Evolutionary conservation across 2,329 filamentous ascomycete species (phyloP).

Genomic region (Exophiala viscosa): DNA sequence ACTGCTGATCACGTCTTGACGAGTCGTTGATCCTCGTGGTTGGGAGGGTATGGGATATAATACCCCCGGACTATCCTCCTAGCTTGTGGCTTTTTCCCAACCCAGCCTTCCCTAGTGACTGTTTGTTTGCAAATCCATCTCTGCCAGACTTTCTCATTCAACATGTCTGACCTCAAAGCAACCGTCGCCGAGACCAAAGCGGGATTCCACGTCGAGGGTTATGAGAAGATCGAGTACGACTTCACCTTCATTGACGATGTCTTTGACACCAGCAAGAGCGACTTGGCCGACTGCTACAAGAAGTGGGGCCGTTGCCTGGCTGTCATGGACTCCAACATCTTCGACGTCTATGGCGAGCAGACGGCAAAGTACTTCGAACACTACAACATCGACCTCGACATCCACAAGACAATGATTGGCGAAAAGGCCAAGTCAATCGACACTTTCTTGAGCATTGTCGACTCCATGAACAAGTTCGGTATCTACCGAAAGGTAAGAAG

Average conservation of each 20-base stretch:
- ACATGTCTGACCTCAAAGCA: constrained; percentile 68
- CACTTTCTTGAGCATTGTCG: constrained; percentile 64
- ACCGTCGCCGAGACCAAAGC: constrained; percentile 59
- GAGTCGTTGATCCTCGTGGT: not conserved
- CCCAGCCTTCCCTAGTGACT: not conserved
- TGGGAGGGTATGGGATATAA: not conserved
- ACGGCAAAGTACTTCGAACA: constrained; percentile 67
- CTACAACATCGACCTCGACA: constrained; percentile 58
- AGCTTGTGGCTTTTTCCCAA: not conserved
- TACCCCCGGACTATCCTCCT: not conserved
- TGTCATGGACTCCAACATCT: constrained; percentile 69
- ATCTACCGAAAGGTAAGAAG: constrained; percentile 58
- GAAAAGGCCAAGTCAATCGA: constrained; percentile 73
- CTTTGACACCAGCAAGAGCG: constrained; percentile 57
- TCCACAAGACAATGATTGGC: constrained; percentile 71
- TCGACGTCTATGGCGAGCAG: constrained; percentile 61
- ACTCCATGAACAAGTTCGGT: constrained; percentile 71
- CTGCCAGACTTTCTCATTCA: constrained; percentile 25
- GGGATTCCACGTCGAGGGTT: constrained; percentile 68
- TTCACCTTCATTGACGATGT: constrained; percentile 69
- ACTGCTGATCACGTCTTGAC: not conserved
- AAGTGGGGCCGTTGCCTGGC: constrained; percentile 64
- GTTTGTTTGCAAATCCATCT: not conserved
- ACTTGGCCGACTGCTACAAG: constrained; percentile 63
- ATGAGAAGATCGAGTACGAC: constrained; percentile 73